Evolutionary conservation across 495 filamentous ascomycete genomes (phyloP).

Genomic region (Friedmanniomyces simplex): DNA sequence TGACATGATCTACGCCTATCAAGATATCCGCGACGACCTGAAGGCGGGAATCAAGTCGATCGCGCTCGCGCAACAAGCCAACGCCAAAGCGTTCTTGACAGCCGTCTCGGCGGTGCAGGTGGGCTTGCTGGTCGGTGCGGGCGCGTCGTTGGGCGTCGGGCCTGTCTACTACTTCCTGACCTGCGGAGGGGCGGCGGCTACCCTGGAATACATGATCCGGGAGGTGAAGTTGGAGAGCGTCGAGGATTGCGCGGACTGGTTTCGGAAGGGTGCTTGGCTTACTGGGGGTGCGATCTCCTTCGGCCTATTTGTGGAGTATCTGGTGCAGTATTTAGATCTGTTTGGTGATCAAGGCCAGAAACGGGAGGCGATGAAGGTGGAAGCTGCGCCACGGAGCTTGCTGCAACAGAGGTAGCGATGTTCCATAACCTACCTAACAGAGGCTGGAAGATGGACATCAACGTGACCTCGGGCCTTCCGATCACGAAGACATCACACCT

Average conservation of each 20-base stretch:
- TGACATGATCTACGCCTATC: conserved; percentile 98
- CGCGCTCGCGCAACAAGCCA: conserved; percentile 72
- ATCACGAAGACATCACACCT: too few species aligned
- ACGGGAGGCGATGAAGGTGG: too few species aligned
- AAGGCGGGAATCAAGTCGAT: conserved; percentile 94
- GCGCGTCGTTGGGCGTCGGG: conserved; percentile 60
- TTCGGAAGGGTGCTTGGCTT: conserved; percentile 60
- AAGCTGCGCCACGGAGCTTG: not conserved
- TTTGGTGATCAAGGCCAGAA: not conserved
- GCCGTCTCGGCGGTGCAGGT: conserved; percentile 68
- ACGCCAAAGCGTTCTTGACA: conserved; percentile 77
- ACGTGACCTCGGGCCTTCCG: too few species aligned
- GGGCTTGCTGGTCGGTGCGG: conserved; percentile 67
- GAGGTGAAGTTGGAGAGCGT: conserved; percentile 75
- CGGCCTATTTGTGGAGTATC: conserved; percentile 56
- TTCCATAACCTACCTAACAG: too few species aligned
- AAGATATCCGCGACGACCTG: conserved; percentile 91
- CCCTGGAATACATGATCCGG: conserved; percentile 79
- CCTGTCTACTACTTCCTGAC: conserved; percentile 77
- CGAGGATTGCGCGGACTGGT: conserved; percentile 95
- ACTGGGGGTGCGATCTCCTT: conserved; percentile 57
- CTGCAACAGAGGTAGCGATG: too few species aligned
- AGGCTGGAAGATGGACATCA: too few species aligned
- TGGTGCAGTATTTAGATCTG: conserved; percentile 1
- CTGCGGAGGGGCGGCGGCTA: conserved; percentile 68